Evolutionary conservation across 768 basidiomycete genomes (phyloP), one percentile per base, ranked within the genome.

Genomic region (Termitomyces sp.): DNA sequence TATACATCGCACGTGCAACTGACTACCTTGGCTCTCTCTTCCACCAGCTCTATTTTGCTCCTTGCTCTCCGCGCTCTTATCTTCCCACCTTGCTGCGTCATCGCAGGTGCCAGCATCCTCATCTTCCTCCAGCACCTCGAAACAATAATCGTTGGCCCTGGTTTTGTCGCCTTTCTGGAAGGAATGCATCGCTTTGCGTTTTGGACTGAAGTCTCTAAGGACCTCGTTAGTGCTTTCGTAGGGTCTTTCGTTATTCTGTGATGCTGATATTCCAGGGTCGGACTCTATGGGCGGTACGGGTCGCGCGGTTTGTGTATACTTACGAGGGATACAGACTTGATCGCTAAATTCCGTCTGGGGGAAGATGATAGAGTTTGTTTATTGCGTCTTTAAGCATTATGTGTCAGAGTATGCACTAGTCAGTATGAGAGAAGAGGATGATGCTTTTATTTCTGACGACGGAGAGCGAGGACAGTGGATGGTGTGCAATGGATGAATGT

Each of bases 21-120:
- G 50, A 52, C 27, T 21, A 32, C 12, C 35, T 53, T 5, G 30
- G 28, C 51, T 46, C 44, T 43, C 32, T 61, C 17, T 21, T 35
- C 28, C 43, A 52, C 40, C 28, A 54, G 41, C 12, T 57, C 62
- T 34, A 40, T 69, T 27, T 35, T 66, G 21, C 41, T 51, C 32
- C 52, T 65, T 43, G 51, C 68, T 23, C 52, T 69, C 32, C 67
- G 68, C 35, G 39, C 69, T 11, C 5, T 72, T 2, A 62, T 71
- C 21, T 78, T 79, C 58, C 50, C 79, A 0, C 78, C 78, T 35
- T 79, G 78, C 77, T 77, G 76, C 54, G 63, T 73, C 39, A 64
- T 70, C 34, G 74, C 78, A n/a, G 77, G 78, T 32, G 77, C 70
- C 3, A 63, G 69, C 14, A 75, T 79, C 47, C 51, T 76, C 8